Evolutionary conservation across 805 yeast species (phyloP), one percentile per base, ranked within the genome.

Genomic region (Monosporozyma solicola): DNA sequence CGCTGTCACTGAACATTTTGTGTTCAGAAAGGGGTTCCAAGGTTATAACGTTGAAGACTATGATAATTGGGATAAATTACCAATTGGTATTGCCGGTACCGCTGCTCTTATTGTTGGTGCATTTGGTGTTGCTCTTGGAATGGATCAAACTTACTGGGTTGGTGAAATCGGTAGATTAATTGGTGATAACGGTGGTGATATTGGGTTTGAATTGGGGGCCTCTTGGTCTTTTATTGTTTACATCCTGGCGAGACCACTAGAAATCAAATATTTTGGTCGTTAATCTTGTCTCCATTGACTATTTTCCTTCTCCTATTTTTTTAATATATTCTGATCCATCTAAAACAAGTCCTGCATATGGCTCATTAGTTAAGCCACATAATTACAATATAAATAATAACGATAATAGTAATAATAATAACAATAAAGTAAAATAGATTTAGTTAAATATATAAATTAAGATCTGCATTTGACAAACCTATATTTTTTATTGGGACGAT

Each of bases 111-210:
- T 87, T 68, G 80, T 84, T 59, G 97, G 96, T 67, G 85, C 78
- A 48, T 91, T 85, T 37, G 97, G 96, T 69, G 87, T 83, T 41
- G 95, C 82, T 11, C 54, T 87, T 48, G 97, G 97, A 60, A 89
- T 91, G 95, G 74, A 76, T 65, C 96, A 89, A 73, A 78, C 79
- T 3, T 91, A 95, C 88, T 91, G 84, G 74, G 67, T 67, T 16
- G 96, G 97, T 62, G 84, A 79, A 47, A 62, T 87, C 60, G 90
- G 82, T 44, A 66, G 63, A 39, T 57, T 70, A 58, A 83, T 87
- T 63, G 94, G 92, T 59, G 68, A 59, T 10, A 69, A 64, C 10
- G 95, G 95, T 61, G 97, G 92, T 55, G 97, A 89, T 67, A 77
- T 90, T 63, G 97, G 95, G 37, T 87, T 87, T 65, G 94, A 86